These are phyloP conservation scores for Phytophthora parvispora DNA, from an alignment of 352 stramenopile species.

Conservation along the genomic window DNA sequence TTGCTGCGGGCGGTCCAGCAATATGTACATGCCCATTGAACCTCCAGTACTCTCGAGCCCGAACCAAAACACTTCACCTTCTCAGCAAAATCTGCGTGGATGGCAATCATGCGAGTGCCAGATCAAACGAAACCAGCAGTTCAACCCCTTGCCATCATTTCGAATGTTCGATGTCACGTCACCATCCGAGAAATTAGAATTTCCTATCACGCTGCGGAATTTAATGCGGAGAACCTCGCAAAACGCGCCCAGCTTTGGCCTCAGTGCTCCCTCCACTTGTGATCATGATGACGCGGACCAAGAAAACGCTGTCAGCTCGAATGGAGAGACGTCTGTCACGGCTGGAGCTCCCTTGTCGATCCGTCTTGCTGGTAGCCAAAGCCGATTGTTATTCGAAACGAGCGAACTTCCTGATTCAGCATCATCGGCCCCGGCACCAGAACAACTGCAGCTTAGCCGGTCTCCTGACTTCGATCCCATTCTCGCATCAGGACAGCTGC, in stretches of 20 bases:
- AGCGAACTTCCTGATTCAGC: conserved; percentile 30
- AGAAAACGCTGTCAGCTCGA: conserved; percentile 1
- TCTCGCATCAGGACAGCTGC: conserved; percentile 25
- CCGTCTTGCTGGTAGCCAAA: conserved; percentile 9
- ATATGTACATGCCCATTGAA: neutral
- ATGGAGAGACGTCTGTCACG: conserved; percentile 2
- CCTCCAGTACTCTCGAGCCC: neutral
- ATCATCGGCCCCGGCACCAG: conserved; percentile 20
- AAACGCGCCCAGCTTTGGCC: conserved; percentile 2
- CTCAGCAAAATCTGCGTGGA: conserved; percentile 10
- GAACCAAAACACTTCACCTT: conserved; percentile 8
- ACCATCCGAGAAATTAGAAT: conserved; percentile 52
- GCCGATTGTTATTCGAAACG: conserved; percentile 21
- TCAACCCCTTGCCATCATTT: conserved; percentile 71
- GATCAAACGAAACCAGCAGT: conserved; percentile 47
- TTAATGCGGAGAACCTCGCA: conserved; percentile 41
- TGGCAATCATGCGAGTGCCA: conserved; percentile 64
- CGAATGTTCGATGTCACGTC: conserved; percentile 82
- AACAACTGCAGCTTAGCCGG: conserved; percentile 55
- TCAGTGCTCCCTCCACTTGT: neutral
- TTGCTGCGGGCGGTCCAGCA: conserved; percentile 36
- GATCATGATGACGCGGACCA: conserved; percentile 10
- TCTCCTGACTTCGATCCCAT: conserved; percentile 60
- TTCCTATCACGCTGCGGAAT: conserved; percentile 65
- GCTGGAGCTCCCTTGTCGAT: conserved; percentile 9